Percentiles rank a stretch among this genome's conserved stretches.
Conservation (phyloP, 495 filamentous ascomycete species). For the Paragyromitra xinjiangensis region DNA sequence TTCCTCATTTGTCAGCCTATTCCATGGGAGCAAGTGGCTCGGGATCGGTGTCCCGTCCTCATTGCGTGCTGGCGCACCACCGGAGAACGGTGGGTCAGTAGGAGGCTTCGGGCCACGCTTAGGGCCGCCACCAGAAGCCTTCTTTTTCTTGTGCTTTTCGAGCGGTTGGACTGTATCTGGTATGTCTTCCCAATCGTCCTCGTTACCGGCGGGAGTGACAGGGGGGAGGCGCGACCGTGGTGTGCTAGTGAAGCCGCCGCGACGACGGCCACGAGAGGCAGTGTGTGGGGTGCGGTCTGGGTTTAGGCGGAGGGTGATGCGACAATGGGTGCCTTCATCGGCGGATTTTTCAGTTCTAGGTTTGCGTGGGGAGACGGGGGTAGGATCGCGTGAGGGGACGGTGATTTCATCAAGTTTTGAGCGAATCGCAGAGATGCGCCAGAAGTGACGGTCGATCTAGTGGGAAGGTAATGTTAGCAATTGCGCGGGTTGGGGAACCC, state of each 20-base stretch:
- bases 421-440: conserved; percentile 77
- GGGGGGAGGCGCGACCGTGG: conserved; percentile 33
- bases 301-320: conserved; percentile 73
- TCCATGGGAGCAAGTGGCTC: conserved; percentile 83
- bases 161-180: conserved; percentile 30
- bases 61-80: conserved; percentile 51
- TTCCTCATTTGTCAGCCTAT: conserved; percentile 87
- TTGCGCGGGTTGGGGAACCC: too few species aligned
- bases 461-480: conserved; percentile 25
- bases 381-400: conserved; percentile 72
- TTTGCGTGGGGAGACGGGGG: conserved; percentile 62
- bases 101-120: conserved; percentile 54
- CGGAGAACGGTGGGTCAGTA: conserved; percentile 51
- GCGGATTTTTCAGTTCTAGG: conserved; percentile 61
- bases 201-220: conserved; percentile 34
- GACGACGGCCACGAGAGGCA: conserved; percentile 22
- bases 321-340: conserved; percentile 61
- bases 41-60: conserved; percentile 63
- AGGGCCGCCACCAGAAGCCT: conserved; percentile 14
- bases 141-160: conserved; percentile 53
- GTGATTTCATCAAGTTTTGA: conserved; percentile 81
- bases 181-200: conserved; percentile 56
- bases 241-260: conserved; percentile 2
- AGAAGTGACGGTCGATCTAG: conserved; percentile 78
- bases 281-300: conserved; percentile 58